A percentile compares a stretch with the other conserved stretches of the same genome.
Evolutionary conservation across 1,284 basidiomycete genomes (phyloP).

Genomic region (Irpex lacteus): DNA sequence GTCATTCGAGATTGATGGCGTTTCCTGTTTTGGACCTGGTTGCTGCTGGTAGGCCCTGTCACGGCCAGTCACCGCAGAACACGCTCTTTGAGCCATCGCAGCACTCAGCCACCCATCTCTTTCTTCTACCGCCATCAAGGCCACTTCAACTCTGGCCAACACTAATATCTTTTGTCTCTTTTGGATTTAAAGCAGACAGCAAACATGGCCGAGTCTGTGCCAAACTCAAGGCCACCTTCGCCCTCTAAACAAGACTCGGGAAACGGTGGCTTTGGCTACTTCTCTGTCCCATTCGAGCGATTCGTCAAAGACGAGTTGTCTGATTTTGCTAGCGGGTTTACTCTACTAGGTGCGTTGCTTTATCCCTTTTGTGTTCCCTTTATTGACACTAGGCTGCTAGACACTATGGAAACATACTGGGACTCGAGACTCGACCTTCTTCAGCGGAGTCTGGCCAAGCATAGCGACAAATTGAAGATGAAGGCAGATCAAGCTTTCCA

Average conservation of each 20-base stretch:
- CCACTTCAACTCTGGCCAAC: background rate
- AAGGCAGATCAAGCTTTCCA: slow-evolving; percentile 67
- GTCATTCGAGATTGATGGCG: background rate
- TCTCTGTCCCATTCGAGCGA: slow-evolving; percentile 50
- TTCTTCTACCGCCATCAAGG: slow-evolving; percentile 20
- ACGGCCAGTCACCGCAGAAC: background rate
- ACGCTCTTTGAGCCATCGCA: background rate
- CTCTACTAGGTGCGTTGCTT: slow-evolving; percentile 57
- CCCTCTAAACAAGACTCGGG: slow-evolving; percentile 8
- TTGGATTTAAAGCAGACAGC: slow-evolving; percentile 7
- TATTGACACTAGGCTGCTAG: slow-evolving; percentile 33
- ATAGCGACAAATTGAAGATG: slow-evolving; percentile 77
- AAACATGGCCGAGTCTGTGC: slow-evolving; percentile 25
- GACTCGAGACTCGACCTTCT: slow-evolving; percentile 89
- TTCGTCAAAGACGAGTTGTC: slow-evolving; percentile 51
- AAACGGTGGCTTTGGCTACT: slow-evolving; percentile 37
- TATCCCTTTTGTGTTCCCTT: background rate
- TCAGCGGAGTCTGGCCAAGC: slow-evolving; percentile 84
- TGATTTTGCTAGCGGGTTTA: slow-evolving; percentile 62
- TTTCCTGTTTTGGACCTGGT: background rate
- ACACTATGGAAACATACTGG: slow-evolving; percentile 87
- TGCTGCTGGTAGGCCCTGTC: background rate
- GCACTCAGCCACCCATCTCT: slow-evolving; percentile 15
- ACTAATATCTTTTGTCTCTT: background rate
- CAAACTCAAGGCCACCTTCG: slow-evolving; percentile 17